Evolutionary conservation across 495 filamentous ascomycete genomes (phyloP).

Genomic region (Podospora pseudopauciseta): DNA sequence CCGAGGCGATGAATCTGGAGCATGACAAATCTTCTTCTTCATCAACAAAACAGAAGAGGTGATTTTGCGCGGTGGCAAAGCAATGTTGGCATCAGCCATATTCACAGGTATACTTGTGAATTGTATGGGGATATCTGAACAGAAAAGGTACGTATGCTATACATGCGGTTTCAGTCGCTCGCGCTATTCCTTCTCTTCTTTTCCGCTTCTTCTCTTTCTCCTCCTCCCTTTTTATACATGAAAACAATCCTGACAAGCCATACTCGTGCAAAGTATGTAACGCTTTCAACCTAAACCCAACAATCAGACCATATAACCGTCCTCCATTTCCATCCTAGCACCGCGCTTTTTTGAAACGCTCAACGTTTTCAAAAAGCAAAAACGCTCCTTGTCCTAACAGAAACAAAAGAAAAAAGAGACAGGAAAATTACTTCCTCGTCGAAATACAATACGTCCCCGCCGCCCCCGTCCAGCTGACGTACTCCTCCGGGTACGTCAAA

Average conservation of each 20-base stretch:
- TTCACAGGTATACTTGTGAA: background rate
- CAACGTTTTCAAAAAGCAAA: background rate
- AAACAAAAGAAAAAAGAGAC: background rate
- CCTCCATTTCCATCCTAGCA: background rate
- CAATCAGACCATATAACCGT: background rate
- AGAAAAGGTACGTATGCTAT: slow-evolving; percentile 6
- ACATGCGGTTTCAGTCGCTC: slow-evolving; percentile 5
- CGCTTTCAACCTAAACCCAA: background rate
- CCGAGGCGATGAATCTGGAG: slow-evolving; percentile 77
- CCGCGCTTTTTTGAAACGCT: background rate
- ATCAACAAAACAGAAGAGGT: slow-evolving; percentile 7
- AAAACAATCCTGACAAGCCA: background rate
- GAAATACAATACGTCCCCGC: slow-evolving; percentile 84
- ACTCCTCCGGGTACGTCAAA: slow-evolving; percentile 72
- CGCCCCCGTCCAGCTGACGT: slow-evolving; percentile 88
- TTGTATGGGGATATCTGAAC: slow-evolving; percentile 4
- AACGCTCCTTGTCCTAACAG: background rate
- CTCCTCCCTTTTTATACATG: background rate
- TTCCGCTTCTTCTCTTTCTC: background rate
- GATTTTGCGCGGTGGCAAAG: background rate
- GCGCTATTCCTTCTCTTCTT: background rate
- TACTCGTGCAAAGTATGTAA: background rate
- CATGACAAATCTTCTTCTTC: slow-evolving; percentile 33
- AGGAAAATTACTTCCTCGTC: slow-evolving; percentile 60
- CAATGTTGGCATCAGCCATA: background rate